Base-by-base conservation (phyloP, 2,329 filamentous ascomycete genomes). In the Helotiales sp. region DNA sequence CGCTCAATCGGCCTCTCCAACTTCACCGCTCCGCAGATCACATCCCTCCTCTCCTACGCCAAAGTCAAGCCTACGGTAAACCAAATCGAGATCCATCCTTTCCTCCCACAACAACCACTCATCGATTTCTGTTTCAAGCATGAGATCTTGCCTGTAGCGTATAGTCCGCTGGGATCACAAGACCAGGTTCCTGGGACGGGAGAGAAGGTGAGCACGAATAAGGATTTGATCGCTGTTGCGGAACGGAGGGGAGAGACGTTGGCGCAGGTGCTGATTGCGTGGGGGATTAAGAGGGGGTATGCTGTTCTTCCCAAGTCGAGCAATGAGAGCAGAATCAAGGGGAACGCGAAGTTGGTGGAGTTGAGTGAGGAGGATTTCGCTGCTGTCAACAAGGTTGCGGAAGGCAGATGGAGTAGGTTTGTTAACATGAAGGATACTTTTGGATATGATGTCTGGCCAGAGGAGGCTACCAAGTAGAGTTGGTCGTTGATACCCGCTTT, bases 371-470 rank as follows among this genome's bases (percentile, higher is more conserved):
- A 83, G 40, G 88, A 92, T 63, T 70, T 87, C 61, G 77, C 80
- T 70, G 76, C 74, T 52, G 76, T 87, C 13, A 76, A 80, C 64
- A 72, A 77, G 60, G 86, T 90, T 7, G 86, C 87, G 1, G 79
- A 83, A 70, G 84, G 84, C 33, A 79, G 87, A 52, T 84, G 89
- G 72, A 83, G 81, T 25, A 83, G 88, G 34, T 91, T 91, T 68
- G 88, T 91, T 58, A 90, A 91, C 76, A 91, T 91, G 88, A 91
- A 89, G 79, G 87, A 90, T 63, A 89, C 86, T 1, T 91, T 91
- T 72, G 88, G 88, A 6, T 89, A 88, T 70, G 79, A 91, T 66
- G 81, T 90, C 50, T 87, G 84, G 85, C 79, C 84, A 0, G 81
- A 86, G 68, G 83, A 86, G 76, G 27, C 15, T 17, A 48, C 15